Base-by-base conservation (phyloP, 805 yeast genomes). In the Wickerhamiella kurtzmanii region DNA sequence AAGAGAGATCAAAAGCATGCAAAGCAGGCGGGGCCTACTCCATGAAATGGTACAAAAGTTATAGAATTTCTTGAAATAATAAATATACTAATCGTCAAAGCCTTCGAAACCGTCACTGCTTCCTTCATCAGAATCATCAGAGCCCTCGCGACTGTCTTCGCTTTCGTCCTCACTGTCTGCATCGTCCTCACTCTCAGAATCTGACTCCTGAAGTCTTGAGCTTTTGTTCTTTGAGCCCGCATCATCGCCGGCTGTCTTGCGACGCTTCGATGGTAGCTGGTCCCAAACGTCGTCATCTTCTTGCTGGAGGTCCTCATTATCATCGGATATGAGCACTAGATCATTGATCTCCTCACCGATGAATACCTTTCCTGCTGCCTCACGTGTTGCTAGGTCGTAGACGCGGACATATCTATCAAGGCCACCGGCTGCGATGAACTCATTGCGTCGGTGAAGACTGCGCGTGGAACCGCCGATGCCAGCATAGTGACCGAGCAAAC, bases 351-450 rank as follows among this genome's bases (percentile, higher is more conserved):
- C 86, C 3, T 85, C 75, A 1, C 94, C 94, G 22, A 81, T 57
- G 56, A 75, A 89, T 3, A 84, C 82, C 58, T 86, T 86, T 5
- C 77, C 86, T 8, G 76, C 63, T 43, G 76, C 67, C 40, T 75
- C 74, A 44, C 94, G 71, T 1, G 77, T 64, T 1, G 65, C 65
- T 3, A 77, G 60, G 50, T 86, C 81, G 63, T 75, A 89, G 2
- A 83, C 84, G 49, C 96, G 73, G 22, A 85, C 70, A 57, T 86
- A 89, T 57, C 95, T 72, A 59, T 92, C 98, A 19, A 88, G 71
- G 0, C 96, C 94, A 40, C 94, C 96, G 17, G 84, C 71, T 2
- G 79, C 78, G 5, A 88, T 57, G 22, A 80, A 59, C 8, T 35
- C 37, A 13, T 54, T 57, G 25, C 52, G 51, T 9, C 25, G 16